A percentile compares a stretch with the other conserved stretches of the same genome.
Evolutionary conservation across 2,329 filamentous ascomycete genomes (phyloP).

Genomic region (Calycina herbarum): DNA sequence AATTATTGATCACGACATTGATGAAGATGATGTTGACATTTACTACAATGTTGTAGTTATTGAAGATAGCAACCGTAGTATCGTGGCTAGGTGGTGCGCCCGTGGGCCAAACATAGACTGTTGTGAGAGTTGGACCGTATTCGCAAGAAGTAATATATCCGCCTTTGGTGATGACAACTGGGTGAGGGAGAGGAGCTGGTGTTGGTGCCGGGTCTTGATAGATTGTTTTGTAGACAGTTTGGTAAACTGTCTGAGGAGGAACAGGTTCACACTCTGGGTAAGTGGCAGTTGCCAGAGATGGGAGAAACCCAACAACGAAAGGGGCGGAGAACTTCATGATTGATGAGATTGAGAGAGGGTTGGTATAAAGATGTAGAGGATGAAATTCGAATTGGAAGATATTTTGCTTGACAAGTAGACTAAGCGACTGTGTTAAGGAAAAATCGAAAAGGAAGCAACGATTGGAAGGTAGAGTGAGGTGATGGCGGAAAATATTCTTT

Average conservation of each 20-base stretch:
- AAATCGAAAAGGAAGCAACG: not conserved
- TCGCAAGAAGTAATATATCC: constrained; percentile 14
- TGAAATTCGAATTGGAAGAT: not conserved
- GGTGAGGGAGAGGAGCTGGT: constrained; percentile 7
- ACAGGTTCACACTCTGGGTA: not conserved
- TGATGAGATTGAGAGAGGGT: not conserved
- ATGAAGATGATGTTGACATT: constrained; percentile 14
- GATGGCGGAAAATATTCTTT: not conserved
- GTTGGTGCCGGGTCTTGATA: not conserved
- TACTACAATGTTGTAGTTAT: constrained; percentile 8
- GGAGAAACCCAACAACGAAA: constrained; percentile 5
- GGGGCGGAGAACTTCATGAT: constrained; percentile 15
- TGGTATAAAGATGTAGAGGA: not conserved
- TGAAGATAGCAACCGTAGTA: constrained; percentile 10
- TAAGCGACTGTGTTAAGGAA: constrained; percentile 11
- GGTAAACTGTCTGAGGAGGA: constrained; percentile 11
- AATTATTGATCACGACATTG: constrained; percentile 14
- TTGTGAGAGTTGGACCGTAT: constrained; percentile 9
- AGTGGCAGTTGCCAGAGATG: constrained; percentile 4
- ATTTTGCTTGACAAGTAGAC: not conserved
- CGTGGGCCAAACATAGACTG: constrained; percentile 14
- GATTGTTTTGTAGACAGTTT: constrained; percentile 10
- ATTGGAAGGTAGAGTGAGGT: constrained; percentile 9
- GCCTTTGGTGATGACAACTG: constrained; percentile 5
- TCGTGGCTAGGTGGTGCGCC: constrained; percentile 7